phyloP scores from a whole-genome alignment of 176 grass and related monocot genomes.

The Secale cereale region DNA sequence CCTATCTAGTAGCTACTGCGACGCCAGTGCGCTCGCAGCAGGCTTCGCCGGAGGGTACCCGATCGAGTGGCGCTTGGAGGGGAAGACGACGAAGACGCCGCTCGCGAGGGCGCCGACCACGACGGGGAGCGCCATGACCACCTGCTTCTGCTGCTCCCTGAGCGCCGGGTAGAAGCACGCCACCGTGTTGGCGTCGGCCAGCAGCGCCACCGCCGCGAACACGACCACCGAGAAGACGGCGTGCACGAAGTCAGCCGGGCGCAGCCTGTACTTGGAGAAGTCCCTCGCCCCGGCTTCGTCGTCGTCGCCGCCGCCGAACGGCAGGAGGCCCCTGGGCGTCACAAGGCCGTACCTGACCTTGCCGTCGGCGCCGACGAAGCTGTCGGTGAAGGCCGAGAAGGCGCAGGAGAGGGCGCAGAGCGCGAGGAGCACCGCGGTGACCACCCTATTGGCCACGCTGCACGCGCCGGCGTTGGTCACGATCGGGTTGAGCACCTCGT shows the following conservation, averaged over 20 bases:
- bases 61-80: slow-evolving; percentile 53
- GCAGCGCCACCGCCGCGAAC: slow-evolving; percentile 54
- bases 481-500: slow-evolving; percentile 66
- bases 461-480: slow-evolving; percentile 59
- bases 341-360: slow-evolving; percentile 61
- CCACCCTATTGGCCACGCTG: slow-evolving; percentile 29
- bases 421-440: slow-evolving; percentile 39
- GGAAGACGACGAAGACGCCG: slow-evolving; percentile 54
- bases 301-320: slow-evolving; percentile 30
- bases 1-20: slow-evolving; percentile 32
- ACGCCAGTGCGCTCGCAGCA: background rate
- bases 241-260: slow-evolving; percentile 57
- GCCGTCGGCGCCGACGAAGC: slow-evolving; percentile 54
- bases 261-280: slow-evolving; percentile 51
- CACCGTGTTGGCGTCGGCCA: slow-evolving; percentile 57
- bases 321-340: slow-evolving; percentile 44
- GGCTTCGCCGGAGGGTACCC: slow-evolving; percentile 52
- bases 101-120: slow-evolving; percentile 54
- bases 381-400: slow-evolving; percentile 73
- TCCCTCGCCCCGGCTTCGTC: background rate
- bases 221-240: slow-evolving; percentile 49
- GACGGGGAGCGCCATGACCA: slow-evolving; percentile 57
- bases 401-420: slow-evolving; percentile 44
- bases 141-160: slow-evolving; percentile 36
- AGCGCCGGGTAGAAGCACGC: slow-evolving; percentile 63